Conservation (phyloP, 129 eudicot genomes). For the Helianthus tuberosus region DNA sequence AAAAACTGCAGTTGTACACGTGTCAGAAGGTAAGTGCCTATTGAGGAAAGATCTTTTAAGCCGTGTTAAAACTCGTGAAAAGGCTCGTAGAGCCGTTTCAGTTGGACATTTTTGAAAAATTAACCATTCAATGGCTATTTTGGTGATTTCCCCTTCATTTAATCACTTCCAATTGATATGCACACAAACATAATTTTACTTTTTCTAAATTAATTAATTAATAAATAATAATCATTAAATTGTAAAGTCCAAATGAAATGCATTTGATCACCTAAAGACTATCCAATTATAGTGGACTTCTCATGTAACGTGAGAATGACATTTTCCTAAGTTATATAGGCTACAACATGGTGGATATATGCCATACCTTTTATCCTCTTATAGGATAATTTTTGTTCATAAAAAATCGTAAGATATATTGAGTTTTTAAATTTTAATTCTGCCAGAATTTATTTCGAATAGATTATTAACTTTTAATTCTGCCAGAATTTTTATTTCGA, state of each 20-base stretch:
- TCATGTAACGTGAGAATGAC: slow-evolving; percentile 31
- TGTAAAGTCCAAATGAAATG: background rate
- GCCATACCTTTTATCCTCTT: background rate
- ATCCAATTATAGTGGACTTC: slow-evolving; percentile 15
- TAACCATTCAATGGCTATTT: too few species aligned
- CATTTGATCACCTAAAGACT: slow-evolving; percentile 10
- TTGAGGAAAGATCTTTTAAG: too few species aligned
- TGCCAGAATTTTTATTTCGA: background rate
- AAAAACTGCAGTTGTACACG: too few species aligned
- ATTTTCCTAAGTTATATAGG: slow-evolving; percentile 22
- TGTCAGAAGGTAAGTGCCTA: too few species aligned
- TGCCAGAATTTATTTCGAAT: background rate
- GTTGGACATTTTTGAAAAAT: too few species aligned
- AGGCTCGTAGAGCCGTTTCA: too few species aligned
- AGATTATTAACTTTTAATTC: background rate
- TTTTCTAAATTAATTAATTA: background rate
- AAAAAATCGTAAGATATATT: background rate
- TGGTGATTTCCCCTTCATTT: too few species aligned
- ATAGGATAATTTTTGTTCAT: background rate
- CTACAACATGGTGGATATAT: slow-evolving; percentile 11
- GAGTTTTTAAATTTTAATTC: background rate
- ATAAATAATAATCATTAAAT: background rate
- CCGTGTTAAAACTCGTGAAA: too few species aligned
- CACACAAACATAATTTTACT: too few species aligned
- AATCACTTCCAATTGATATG: too few species aligned